phyloP scores from a whole-genome alignment of 75 land plant species.

The Isoetes taiwanensis region DNA sequence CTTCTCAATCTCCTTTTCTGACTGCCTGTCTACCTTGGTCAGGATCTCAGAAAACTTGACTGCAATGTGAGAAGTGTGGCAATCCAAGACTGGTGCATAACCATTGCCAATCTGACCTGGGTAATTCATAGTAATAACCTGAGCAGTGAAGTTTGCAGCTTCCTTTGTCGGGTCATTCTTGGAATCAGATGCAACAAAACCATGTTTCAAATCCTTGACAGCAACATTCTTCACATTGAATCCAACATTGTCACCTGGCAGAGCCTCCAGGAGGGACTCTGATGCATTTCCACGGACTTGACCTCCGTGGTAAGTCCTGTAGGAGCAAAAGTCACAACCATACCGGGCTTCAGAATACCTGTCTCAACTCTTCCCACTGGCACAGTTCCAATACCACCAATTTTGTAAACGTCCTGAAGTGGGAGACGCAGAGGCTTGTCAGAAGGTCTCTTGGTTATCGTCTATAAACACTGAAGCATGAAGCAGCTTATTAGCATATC shows the following conservation, averaged over 20 bases:
- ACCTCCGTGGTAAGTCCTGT: conserved; percentile 23
- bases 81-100: conserved; percentile 11
- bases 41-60: not conserved
- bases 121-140: conserved; percentile 12
- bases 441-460: not conserved
- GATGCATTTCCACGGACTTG: conserved; percentile 26
- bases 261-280: conserved; percentile 12
- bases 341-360: conserved; percentile 11
- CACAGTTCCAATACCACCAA: conserved; percentile 4
- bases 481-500: too few species aligned
- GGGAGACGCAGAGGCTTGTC: not conserved
- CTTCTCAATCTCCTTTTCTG: conserved; percentile 56
- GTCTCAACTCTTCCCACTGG: conserved; percentile 6
- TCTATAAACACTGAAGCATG: too few species aligned
- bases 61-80: conserved; percentile 11
- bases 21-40: conserved; percentile 35
- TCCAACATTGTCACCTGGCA: conserved; percentile 22
- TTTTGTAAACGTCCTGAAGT: not conserved
- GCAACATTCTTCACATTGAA: conserved; percentile 23
- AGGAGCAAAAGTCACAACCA: conserved; percentile 19
- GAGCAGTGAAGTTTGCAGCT: conserved; percentile 11
- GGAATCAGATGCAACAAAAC: conserved; percentile 14
- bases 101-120: conserved; percentile 10
- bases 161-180: conserved; percentile 8
- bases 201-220: conserved; percentile 13